Evolutionary conservation across 768 basidiomycete genomes (phyloP), one percentile per base, ranked within the genome.

Genomic region (Russula emetica): DNA sequence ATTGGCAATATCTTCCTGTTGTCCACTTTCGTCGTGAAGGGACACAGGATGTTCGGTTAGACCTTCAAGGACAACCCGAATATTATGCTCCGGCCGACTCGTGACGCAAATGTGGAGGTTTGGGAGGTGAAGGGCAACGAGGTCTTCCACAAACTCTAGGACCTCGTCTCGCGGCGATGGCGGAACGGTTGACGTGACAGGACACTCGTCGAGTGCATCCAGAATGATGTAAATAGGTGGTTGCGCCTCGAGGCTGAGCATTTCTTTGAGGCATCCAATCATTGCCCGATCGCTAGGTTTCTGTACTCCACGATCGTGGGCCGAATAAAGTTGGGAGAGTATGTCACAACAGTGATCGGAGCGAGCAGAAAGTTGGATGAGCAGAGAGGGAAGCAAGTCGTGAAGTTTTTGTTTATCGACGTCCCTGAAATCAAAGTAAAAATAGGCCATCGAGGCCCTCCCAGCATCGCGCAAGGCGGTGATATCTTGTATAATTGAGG

Each of bases 11-110:
- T 52, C 55, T 10, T 42, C 32, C 9, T 44, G 24, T 20, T 38
- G 42, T 30, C 55, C 40, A 30, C 40, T 44, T 44, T 56, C 40
- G 10, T 56, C 55, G 32, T 56, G 55, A 30, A 56, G 55, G 1
- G 55, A 56, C 9, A 56, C 55, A 6, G n/a, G 22, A 5, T 9
- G 16, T 45, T 0, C 5, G 30, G 62, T 7, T 4, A 63, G 20
- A 2, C 30, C 5, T 28, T 58, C 14, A 18, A 63, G 51, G 22
- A 36, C 40, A 16, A 2, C 1, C 20, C 6, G 50, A 24, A 63
- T 52, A 32, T 63, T 56, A 13, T 36, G 40, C 49, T 63, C 56
- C 0, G 62, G 30, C 3, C 62, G 56, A 34, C 62, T 63, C 11
- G 62, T 58, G 0, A 52, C 62, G 13, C 62, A 63, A 1, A 63